Percentiles rank a stretch among this genome's conserved stretches.
Evolutionary conservation across 2,329 filamentous ascomycete genomes (phyloP).

Genomic region (Penicillium aurantiogriseum): DNA sequence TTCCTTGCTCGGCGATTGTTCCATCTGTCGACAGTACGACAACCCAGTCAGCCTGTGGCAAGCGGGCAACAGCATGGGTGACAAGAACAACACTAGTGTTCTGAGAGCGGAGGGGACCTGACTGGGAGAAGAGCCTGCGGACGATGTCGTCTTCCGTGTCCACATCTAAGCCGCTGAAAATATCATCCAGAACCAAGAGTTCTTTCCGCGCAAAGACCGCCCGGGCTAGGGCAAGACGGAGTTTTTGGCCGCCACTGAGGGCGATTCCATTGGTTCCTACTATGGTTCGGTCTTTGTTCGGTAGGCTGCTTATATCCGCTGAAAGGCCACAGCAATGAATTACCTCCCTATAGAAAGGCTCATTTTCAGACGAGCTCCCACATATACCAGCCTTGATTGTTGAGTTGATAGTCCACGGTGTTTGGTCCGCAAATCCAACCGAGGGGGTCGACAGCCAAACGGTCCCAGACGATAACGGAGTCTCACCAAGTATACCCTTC

Average conservation of each 20-base stretch:
- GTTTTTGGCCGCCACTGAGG: background rate
- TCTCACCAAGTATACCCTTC: background rate
- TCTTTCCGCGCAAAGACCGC: background rate
- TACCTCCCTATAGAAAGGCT: background rate
- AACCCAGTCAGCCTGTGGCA: background rate
- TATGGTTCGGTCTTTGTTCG: background rate
- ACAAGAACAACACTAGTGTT: background rate
- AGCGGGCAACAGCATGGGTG: background rate
- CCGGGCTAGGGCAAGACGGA: background rate
- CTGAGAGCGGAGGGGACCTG: background rate
- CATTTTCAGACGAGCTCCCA: background rate
- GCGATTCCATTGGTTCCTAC: background rate
- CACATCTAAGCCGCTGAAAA: background rate
- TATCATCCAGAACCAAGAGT: background rate
- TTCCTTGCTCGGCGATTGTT: background rate
- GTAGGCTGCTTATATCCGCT: background rate
- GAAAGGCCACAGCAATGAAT: background rate
- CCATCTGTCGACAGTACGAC: background rate
- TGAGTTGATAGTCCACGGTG: background rate
- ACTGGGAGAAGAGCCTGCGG: background rate
- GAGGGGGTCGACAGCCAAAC: background rate
- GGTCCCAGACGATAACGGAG: background rate
- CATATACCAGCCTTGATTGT: background rate
- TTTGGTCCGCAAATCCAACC: background rate
- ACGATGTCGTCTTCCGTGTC: background rate